A percentile compares a stretch with the other conserved stretches of the same genome.
Evolutionary conservation across 192 early-diverging fungal genomes (phyloP).

Genomic region (Umbelopsis ramanniana): DNA sequence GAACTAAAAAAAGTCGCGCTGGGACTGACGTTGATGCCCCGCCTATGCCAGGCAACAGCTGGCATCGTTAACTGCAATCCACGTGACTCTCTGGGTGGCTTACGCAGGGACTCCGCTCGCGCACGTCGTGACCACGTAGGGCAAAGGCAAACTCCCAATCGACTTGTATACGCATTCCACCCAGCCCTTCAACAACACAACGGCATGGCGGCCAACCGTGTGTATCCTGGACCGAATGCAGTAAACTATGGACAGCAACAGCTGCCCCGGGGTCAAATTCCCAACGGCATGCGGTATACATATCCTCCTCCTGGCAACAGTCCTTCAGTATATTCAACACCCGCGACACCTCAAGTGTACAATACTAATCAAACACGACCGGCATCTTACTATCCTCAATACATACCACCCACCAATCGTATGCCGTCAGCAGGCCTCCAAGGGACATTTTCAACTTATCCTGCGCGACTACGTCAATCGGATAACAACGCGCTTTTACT

Average conservation of each 20-base stretch:
- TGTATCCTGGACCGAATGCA: slow-evolving; percentile 2
- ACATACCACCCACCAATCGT: not conserved
- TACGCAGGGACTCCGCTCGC: not conserved
- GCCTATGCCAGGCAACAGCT: not conserved
- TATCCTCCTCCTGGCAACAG: slow-evolving; percentile 2
- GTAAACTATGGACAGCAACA: not conserved
- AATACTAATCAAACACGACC: not conserved
- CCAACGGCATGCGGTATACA: slow-evolving; percentile 17
- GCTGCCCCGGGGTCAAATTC: not conserved
- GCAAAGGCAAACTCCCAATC: too few relatives aligned
- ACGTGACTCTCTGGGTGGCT: not conserved
- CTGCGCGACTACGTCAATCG: slow-evolving; percentile 50
- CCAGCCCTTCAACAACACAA: not conserved
- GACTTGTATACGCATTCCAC: not conserved
- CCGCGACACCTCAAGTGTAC: not conserved
- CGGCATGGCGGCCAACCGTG: slow-evolving; percentile 19
- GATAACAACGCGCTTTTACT: slow-evolving; percentile 56
- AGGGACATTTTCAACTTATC: slow-evolving; percentile 54
- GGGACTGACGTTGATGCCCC: not conserved
- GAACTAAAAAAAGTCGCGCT: not conserved
- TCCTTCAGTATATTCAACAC: not conserved
- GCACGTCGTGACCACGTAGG: not conserved
- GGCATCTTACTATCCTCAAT: slow-evolving; percentile 1
- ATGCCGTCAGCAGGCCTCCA: slow-evolving; percentile 14
- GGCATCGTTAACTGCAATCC: not conserved